A percentile compares a stretch with the other conserved stretches of the same genome.
These are phyloP conservation scores for Corinectria fuckeliana DNA, from an alignment of 2,329 filamentous ascomycete genomes.

Conservation along the genomic window DNA sequence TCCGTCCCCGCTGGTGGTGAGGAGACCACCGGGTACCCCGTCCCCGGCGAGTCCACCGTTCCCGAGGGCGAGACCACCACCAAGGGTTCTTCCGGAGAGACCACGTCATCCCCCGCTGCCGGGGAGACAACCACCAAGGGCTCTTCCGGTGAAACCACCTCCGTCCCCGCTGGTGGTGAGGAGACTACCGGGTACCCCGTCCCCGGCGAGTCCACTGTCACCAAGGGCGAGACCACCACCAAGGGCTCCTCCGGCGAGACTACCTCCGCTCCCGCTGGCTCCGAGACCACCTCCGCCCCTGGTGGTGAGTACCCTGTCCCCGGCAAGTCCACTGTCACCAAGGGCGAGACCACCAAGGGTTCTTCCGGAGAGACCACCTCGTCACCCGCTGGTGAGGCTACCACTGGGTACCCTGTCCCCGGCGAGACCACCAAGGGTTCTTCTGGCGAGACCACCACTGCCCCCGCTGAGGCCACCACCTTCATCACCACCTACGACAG, in stretches of 20 bases:
- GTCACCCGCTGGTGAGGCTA: neutral
- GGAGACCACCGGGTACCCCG: neutral
- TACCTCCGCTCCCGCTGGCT: neutral
- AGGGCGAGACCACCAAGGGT: neutral
- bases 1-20: neutral
- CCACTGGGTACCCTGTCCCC: neutral
- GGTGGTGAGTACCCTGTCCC: neutral
- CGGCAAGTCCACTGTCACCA: neutral
- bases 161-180: neutral
- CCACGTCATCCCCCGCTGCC: neutral
- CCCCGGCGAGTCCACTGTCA: neutral
- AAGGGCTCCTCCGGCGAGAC: neutral
- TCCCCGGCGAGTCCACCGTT: neutral
- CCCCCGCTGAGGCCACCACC: conserved; percentile 27
- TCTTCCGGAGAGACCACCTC: neutral
- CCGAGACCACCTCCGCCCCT: neutral
- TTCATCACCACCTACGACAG: conserved; percentile 42
- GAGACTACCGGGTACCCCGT: neutral
- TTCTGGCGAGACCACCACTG: neutral
- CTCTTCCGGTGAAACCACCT: neutral
- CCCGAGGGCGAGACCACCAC: neutral
- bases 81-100: neutral
- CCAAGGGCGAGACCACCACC: neutral
- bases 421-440: conserved; percentile 11
- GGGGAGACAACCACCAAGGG: conserved; percentile 8